Conservation (phyloP, 2,329 filamentous ascomycete species). For the Monosporascus sp. region DNA sequence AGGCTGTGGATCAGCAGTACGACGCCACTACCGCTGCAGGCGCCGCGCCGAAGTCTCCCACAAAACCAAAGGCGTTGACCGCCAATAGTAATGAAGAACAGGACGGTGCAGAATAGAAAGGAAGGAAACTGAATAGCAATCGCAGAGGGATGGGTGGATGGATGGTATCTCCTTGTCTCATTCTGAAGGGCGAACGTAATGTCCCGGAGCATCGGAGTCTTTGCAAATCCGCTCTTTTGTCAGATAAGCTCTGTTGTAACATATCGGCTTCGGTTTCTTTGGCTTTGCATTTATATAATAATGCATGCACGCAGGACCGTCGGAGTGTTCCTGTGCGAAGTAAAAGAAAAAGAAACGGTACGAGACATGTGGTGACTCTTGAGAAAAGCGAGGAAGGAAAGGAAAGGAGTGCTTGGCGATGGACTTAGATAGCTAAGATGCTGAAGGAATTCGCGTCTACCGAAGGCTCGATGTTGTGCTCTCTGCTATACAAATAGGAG, state of each 20-base stretch:
- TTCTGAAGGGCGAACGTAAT: background rate
- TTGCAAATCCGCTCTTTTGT: background rate
- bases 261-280: background rate
- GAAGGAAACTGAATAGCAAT: background rate
- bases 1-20: slow-evolving; percentile 21
- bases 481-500: too few species aligned
- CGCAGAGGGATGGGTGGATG: background rate
- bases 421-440: too few species aligned
- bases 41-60: slow-evolving; percentile 11
- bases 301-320: background rate
- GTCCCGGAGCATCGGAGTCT: background rate
- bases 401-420: too few species aligned
- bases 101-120: background rate
- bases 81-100: background rate
- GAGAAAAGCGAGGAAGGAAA: too few species aligned
- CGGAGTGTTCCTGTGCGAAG: background rate
- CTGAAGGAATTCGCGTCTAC: too few species aligned
- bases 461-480: too few species aligned
- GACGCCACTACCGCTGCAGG: slow-evolving; percentile 20
- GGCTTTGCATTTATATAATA: background rate
- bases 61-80: background rate
- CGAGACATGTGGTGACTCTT: background rate
- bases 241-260: background rate
- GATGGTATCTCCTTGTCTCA: background rate
- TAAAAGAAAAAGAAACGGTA: background rate